phyloP scores from a whole-genome alignment of 768 basidiomycete species.

The Dictyophora rubrovolvata region DNA sequence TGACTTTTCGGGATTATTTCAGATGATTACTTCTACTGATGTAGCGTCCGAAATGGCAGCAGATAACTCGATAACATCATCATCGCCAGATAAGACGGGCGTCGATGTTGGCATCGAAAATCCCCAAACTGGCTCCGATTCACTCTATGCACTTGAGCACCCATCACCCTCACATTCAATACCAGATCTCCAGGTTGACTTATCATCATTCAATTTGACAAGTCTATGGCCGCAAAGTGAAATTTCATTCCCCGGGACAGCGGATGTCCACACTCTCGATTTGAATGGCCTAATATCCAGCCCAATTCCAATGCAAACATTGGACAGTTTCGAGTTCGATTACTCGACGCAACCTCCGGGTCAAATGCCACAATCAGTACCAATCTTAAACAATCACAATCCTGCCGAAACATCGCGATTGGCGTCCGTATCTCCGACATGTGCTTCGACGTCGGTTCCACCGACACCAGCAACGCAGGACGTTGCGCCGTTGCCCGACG shows the following conservation, averaged over 20 bases:
- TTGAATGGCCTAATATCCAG: slow-evolving; percentile 2
- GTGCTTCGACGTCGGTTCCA: neutral
- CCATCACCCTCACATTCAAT: neutral
- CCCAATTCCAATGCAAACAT: neutral
- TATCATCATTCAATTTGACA: neutral
- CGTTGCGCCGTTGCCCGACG: neutral
- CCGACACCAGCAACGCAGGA: neutral
- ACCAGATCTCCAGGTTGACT: neutral
- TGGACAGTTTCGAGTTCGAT: neutral
- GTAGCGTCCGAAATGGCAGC: neutral
- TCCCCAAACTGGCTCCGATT: neutral
- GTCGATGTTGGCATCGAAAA: neutral
- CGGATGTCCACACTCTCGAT: neutral
- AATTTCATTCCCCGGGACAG: neutral
- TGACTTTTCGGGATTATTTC: neutral
- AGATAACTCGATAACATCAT: neutral
- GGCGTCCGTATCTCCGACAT: neutral
- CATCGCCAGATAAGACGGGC: neutral
- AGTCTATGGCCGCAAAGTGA: neutral
- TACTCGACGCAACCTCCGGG: neutral
- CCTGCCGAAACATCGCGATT: neutral
- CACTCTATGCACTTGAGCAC: neutral
- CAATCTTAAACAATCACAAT: too few relatives aligned
- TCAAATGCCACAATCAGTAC: neutral
- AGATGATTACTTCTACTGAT: neutral